Evolutionary conservation across 306 rosid species (phyloP).

Genomic region (Crotalaria pallida): DNA sequence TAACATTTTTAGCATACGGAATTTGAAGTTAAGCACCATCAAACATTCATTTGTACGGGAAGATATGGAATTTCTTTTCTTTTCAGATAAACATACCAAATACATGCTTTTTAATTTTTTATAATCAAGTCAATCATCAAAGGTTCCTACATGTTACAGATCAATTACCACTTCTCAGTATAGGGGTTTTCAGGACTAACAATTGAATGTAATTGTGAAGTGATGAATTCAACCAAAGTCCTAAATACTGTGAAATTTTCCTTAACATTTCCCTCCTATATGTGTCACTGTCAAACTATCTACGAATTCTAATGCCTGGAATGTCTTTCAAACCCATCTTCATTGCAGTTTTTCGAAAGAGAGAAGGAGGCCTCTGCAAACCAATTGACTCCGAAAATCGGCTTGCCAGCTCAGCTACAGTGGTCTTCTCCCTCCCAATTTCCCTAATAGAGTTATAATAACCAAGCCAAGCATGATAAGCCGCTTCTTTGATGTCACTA

Average conservation of each 20-base stretch:
- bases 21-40: too few relatives aligned
- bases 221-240: background rate
- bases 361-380: conserved; percentile 76
- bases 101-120: too few relatives aligned
- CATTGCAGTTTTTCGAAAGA: conserved; percentile 69
- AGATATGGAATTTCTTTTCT: too few relatives aligned
- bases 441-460: conserved; percentile 81
- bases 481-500: too few relatives aligned
- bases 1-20: too few relatives aligned
- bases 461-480: too few relatives aligned
- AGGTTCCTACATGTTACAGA: too few relatives aligned
- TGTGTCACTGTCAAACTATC: conserved; percentile 17
- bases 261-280: background rate
- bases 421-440: conserved; percentile 77
- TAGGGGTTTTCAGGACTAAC: background rate
- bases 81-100: too few relatives aligned
- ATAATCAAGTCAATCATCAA: too few relatives aligned
- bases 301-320: conserved; percentile 79
- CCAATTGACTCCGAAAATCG: conserved; percentile 75
- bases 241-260: background rate
- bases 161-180: too few relatives aligned
- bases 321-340: conserved; percentile 93
- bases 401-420: conserved; percentile 63
- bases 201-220: background rate
- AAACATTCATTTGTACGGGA: too few relatives aligned